A percentile compares a stretch with the other conserved stretches of the same genome.
Conservation (phyloP, 257 asterid species). For the Solanum phureja region DNA sequence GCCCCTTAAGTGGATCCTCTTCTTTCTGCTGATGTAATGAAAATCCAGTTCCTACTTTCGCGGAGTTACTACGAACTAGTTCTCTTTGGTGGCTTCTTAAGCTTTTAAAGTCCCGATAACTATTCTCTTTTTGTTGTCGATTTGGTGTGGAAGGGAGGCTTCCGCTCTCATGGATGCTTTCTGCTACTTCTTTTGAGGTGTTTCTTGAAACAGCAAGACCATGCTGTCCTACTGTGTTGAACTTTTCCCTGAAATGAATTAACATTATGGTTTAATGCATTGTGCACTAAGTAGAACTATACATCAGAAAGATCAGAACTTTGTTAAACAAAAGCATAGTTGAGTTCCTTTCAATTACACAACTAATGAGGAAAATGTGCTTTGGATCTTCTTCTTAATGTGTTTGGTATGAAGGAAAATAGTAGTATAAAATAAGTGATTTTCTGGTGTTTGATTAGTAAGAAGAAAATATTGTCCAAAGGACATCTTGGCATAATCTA, state of each 20-base stretch:
- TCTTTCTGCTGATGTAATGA: background rate
- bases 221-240: constrained; percentile 8
- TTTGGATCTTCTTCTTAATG: background rate
- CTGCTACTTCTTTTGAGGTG: background rate
- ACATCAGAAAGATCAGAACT: background rate
- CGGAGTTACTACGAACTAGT: background rate
- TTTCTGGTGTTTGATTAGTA: background rate
- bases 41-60: background rate
- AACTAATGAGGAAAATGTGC: background rate
- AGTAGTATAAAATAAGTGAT: background rate
- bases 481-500: background rate
- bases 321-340: background rate
- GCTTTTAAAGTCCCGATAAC: background rate
- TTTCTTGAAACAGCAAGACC: constrained; percentile 3
- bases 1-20: constrained; percentile 1
- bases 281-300: background rate
- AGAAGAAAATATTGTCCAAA: background rate
- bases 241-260: constrained; percentile 29
- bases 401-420: background rate
- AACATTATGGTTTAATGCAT: background rate
- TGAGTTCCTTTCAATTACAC: background rate
- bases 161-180: background rate
- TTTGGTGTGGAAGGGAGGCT: background rate
- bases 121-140: constrained; percentile 11
- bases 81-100: constrained; percentile 1